Percentiles rank a stretch among this genome's conserved stretches.
Conservation (phyloP, 2,329 filamentous ascomycete species). For the Diaporthe sp. region DNA sequence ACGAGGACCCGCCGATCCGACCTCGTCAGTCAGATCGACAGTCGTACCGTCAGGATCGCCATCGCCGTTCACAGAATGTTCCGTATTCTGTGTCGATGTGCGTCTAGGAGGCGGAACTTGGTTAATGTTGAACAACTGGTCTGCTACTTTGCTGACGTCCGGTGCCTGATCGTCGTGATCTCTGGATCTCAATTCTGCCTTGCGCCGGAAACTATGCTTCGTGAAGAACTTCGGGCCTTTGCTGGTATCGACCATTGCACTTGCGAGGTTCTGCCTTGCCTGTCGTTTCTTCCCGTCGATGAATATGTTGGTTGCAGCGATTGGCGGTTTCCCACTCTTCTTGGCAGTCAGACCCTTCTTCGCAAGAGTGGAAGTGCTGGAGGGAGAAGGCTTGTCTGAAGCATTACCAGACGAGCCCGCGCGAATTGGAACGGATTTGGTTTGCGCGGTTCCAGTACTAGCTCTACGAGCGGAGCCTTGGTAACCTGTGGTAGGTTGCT, state of each 20-base stretch:
- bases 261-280: slow-evolving; percentile 47
- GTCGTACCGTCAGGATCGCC: background rate
- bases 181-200: slow-evolving; percentile 54
- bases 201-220: slow-evolving; percentile 49
- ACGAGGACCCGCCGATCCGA: slow-evolving; percentile 17
- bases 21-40: slow-evolving; percentile 6
- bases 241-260: slow-evolving; percentile 52
- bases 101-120: background rate
- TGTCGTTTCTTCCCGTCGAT: slow-evolving; percentile 52
- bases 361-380: background rate
- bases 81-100: background rate
- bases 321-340: slow-evolving; percentile 42
- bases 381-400: background rate
- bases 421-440: slow-evolving; percentile 27
- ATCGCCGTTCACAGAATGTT: background rate
- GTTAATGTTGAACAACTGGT: slow-evolving; percentile 44
- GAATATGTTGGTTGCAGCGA: slow-evolving; percentile 56
- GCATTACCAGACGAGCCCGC: background rate
- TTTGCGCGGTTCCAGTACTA: background rate
- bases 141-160: slow-evolving; percentile 43
- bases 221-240: slow-evolving; percentile 54
- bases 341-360: slow-evolving; percentile 37
- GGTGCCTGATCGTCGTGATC: slow-evolving; percentile 55
- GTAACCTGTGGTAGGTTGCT: slow-evolving; percentile 42
- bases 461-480: slow-evolving; percentile 48